A percentile compares a stretch with the other conserved stretches of the same genome.
Conservation (phyloP, 192 early-diverging fungal genomes). For the Cladochytrium replicatum region DNA sequence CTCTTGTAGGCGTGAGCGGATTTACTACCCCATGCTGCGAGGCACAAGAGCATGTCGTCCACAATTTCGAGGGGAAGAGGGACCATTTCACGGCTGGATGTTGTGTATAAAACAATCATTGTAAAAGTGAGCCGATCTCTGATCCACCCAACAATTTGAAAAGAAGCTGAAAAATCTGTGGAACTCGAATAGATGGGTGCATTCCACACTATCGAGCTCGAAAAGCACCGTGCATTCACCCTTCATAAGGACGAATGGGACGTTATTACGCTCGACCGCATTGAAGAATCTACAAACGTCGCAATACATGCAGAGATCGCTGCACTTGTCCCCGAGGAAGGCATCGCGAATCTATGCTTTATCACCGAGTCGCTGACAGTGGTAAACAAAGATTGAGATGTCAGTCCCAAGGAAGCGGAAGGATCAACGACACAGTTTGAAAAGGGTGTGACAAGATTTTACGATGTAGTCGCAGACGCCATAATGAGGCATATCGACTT, state of each 20-base stretch:
- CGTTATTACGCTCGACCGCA: constrained; percentile 77
- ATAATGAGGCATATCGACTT: constrained; percentile 86
- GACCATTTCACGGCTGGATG: too few species aligned
- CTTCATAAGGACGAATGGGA: constrained; percentile 89
- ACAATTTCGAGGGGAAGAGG: too few species aligned
- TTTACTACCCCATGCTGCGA: too few species aligned
- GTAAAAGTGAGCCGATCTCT: too few species aligned
- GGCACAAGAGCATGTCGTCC: too few species aligned
- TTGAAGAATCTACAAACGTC: constrained; percentile 82
- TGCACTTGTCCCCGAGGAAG: constrained; percentile 71
- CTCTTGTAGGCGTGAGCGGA: too few species aligned
- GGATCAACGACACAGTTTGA: constrained; percentile 86
- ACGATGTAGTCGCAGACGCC: constrained; percentile 80
- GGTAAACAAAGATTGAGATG: constrained; percentile 84
- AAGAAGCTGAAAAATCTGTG: too few species aligned
- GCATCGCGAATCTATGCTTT: constrained; percentile 86
- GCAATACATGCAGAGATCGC: constrained; percentile 83
- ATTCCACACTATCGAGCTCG: constrained; percentile 91
- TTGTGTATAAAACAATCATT: too few species aligned
- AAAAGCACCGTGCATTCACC: constrained; percentile 55
- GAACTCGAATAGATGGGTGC: constrained; percentile 76
- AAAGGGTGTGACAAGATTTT: constrained; percentile 74
- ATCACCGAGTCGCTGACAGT: constrained; percentile 94
- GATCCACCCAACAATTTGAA: too few species aligned
- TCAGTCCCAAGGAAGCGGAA: constrained; percentile 85